Percentiles rank a stretch among this genome's conserved stretches.
These are phyloP conservation scores for Lachnellula hyalina DNA, from an alignment of 2,329 filamentous ascomycete genomes.

Conservation along the genomic window DNA sequence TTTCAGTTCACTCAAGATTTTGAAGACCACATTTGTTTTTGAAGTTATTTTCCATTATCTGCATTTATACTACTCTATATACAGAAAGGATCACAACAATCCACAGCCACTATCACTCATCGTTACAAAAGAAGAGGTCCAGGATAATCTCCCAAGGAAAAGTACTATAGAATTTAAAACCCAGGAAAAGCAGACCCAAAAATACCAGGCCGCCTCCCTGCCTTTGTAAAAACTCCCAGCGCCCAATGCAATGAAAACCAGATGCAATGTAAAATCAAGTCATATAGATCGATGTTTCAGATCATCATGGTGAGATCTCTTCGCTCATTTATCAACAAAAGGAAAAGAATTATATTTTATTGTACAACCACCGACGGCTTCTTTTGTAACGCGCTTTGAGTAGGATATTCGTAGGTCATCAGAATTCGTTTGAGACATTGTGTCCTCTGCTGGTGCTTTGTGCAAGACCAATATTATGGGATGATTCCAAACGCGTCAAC, in stretches of 20 bases:
- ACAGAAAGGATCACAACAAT: slow-evolving; percentile 6
- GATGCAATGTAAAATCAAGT: slow-evolving; percentile 25
- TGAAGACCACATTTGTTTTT: not conserved
- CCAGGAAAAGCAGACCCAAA: not conserved
- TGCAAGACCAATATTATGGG: slow-evolving; percentile 36
- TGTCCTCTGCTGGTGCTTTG: slow-evolving; percentile 20
- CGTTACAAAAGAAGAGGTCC: slow-evolving; percentile 1
- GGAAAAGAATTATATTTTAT: slow-evolving; percentile 32
- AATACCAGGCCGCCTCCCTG: slow-evolving; percentile 2
- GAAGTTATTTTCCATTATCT: slow-evolving; percentile 7
- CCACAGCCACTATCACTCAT: not conserved
- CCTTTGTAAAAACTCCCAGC: slow-evolving; percentile 23
- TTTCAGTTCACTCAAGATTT: not conserved
- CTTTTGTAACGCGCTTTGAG: slow-evolving; percentile 1
- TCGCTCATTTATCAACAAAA: slow-evolving; percentile 33
- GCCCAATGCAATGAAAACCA: slow-evolving; percentile 24
- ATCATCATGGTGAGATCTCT: slow-evolving; percentile 40
- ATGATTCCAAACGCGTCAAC: slow-evolving; percentile 76
- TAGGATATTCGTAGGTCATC: slow-evolving; percentile 15
- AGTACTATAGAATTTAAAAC: slow-evolving; percentile 1
- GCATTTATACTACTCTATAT: slow-evolving; percentile 9
- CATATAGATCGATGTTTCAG: slow-evolving; percentile 48
- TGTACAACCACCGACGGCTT: slow-evolving; percentile 15
- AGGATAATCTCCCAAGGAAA: slow-evolving; percentile 1
- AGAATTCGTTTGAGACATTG: slow-evolving; percentile 15